These are phyloP conservation scores for Phaffomyces thermotolerans DNA, from an alignment of 805 yeast genomes.

Conservation along the genomic window DNA sequence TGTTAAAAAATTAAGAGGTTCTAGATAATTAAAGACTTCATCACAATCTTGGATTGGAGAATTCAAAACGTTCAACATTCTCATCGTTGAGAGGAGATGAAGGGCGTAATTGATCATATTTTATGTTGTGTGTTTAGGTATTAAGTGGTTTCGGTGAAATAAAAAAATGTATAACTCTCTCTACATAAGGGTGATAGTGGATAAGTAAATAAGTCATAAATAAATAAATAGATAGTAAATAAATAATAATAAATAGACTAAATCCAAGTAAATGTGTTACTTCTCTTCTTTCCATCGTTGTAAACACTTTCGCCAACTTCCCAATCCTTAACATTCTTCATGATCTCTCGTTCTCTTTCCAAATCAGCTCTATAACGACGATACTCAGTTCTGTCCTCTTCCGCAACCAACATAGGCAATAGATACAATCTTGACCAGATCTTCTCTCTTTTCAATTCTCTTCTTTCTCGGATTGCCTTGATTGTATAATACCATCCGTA, in stretches of 20 bases:
- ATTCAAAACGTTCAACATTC: conserved; percentile 38
- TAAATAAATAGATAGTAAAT: conserved; percentile 1
- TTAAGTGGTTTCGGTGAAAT: neutral
- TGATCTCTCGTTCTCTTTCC: conserved; percentile 61
- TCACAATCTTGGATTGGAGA: conserved; percentile 88
- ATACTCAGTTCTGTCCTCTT: conserved; percentile 70
- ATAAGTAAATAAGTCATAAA: neutral
- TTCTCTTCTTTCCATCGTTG: conserved; percentile 32
- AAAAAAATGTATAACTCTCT: no score
- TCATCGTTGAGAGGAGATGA: conserved; percentile 2
- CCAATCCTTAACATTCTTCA: conserved; percentile 58
- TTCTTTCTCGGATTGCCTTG: conserved; percentile 64
- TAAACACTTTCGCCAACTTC: conserved; percentile 44
- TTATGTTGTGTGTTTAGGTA: neutral
- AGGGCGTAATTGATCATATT: neutral
- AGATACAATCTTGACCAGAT: conserved; percentile 70
- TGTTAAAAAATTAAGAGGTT: conserved; percentile 71
- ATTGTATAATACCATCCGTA: conserved; percentile 66
- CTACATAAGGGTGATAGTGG: no score
- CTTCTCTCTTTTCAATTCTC: conserved; percentile 69
- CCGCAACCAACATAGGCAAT: conserved; percentile 72
- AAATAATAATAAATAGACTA: conserved; percentile 2
- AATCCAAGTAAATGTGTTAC: conserved; percentile 28
- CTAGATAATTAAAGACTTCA: conserved; percentile 91
- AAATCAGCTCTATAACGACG: conserved; percentile 62